Percentiles rank a stretch among this genome's conserved stretches.
These are phyloP conservation scores for Phytomonas francai DNA, from an alignment of 208 protist species.

Conservation along the genomic window DNA sequence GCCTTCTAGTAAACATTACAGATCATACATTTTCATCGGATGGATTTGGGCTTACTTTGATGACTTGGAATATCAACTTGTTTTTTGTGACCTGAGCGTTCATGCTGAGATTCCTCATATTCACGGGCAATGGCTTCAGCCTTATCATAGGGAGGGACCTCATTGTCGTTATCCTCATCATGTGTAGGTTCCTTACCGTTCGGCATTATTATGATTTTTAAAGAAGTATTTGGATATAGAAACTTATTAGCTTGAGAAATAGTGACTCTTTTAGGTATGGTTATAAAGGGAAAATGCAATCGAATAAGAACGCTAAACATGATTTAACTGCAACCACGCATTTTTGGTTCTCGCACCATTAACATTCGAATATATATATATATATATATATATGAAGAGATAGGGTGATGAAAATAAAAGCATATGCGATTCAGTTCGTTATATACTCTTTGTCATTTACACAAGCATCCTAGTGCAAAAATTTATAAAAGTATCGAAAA, in stretches of 20 bases:
- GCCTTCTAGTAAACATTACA: neutral
- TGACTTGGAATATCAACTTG: conserved; percentile 56
- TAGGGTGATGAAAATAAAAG: neutral
- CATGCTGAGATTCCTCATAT: conserved; percentile 76
- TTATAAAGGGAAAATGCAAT: neutral
- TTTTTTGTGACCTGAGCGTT: conserved; percentile 66
- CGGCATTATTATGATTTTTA: conserved; percentile 4
- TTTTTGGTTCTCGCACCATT: neutral
- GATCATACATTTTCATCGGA: conserved; percentile 31
- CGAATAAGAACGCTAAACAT: neutral
- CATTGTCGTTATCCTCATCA: conserved; percentile 39
- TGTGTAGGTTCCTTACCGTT: conserved; percentile 7
- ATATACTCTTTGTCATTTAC: neutral
- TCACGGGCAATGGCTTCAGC: conserved; percentile 58
- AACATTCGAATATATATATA: neutral
- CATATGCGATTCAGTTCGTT: neutral
- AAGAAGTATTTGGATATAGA: conserved; percentile 6
- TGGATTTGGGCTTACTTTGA: conserved; percentile 76
- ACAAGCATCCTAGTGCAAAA: neutral
- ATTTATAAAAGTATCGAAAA: neutral
- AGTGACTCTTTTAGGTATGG: neutral
- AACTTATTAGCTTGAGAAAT: conserved; percentile 3
- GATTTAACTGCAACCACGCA: neutral
- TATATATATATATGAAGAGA: neutral
- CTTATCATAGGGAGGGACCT: conserved; percentile 60